Evolutionary conservation across 352 stramenopile species (phyloP), one percentile per base, ranked within the genome.

Genomic region (Stramenopiles sp.): DNA sequence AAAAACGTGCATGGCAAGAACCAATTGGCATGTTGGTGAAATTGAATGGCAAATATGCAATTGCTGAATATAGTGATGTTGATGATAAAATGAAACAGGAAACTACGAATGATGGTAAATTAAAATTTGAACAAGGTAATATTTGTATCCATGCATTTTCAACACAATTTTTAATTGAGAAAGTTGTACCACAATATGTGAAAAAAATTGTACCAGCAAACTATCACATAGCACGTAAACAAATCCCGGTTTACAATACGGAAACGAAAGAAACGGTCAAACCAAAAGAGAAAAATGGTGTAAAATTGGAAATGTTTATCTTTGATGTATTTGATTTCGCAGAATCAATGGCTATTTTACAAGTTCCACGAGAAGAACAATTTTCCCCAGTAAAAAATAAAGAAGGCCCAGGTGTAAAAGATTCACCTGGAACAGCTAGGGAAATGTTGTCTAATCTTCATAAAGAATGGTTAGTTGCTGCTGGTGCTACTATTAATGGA

Each of bases 121-220:
- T 99, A 6, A 82, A 91, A 0, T 99, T 96, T 83, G 92, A 94
- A 7, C 93, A 93, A 0, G 95, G 90, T 31, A 99, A 99, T 83
- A 98, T 99, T 83, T 99, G 95, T 90, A 98, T 98, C 88, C 95
- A 99, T 83, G 97, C 96, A 80, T 98, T 95, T 83, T 93, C 90
- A 0, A 77, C 96, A 43, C 92, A 90, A 43, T 97, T 78, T 78
- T 81, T 30, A 30, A 30, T 7, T 0, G 27, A 13, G 30, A 23
- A 38, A 0, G 0, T 78, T 79, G 7, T 76, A 30, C 30, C 1
- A 30, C 7, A 30, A 20, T 91, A 93, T 32, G 80, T 96, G 20
- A 86, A 87, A n/a, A 86, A 95, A 74, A 87, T 95, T 29, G 90
- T 94, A 30, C 88, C 95, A 31, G 86, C 90, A 0, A 86, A 90